Evolutionary conservation across 169 alveolate genomes (phyloP).

Genomic region (Perkinsus olseni): DNA sequence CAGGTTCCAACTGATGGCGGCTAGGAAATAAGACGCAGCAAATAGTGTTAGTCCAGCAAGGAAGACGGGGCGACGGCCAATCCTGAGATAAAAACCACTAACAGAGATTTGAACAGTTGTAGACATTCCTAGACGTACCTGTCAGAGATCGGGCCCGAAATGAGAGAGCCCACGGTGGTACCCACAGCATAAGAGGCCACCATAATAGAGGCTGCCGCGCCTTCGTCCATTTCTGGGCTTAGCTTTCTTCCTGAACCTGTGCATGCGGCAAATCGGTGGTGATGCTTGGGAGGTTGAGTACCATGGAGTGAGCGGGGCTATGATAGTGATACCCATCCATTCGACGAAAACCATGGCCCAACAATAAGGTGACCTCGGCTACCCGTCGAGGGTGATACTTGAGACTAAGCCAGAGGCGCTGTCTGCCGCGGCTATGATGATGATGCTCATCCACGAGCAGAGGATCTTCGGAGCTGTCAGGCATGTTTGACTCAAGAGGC

Average conservation of each 20-base stretch:
- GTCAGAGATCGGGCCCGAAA: neutral
- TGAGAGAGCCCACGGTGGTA: neutral
- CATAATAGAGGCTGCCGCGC: neutral
- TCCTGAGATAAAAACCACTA: neutral
- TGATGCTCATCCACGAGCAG: neutral
- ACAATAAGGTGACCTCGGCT: neutral
- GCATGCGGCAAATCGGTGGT: neutral
- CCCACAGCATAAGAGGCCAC: neutral
- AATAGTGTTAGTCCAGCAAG: neutral
- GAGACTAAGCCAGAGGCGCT: neutral
- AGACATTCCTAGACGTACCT: neutral
- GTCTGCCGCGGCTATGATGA: neutral
- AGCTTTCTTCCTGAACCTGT: neutral
- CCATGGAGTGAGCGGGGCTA: neutral
- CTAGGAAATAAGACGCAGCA: neutral
- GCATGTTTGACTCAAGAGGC: too few relatives aligned
- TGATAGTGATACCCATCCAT: neutral
- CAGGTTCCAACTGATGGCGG: neutral
- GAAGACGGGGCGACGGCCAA: neutral
- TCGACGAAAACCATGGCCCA: neutral
- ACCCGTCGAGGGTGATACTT: neutral
- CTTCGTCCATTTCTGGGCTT: neutral
- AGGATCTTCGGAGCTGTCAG: neutral
- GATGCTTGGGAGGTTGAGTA: neutral
- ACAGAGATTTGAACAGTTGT: neutral